These are phyloP conservation scores for Talaromyces proteolyticus DNA, from an alignment of 495 filamentous ascomycete species.

Conservation along the genomic window DNA sequence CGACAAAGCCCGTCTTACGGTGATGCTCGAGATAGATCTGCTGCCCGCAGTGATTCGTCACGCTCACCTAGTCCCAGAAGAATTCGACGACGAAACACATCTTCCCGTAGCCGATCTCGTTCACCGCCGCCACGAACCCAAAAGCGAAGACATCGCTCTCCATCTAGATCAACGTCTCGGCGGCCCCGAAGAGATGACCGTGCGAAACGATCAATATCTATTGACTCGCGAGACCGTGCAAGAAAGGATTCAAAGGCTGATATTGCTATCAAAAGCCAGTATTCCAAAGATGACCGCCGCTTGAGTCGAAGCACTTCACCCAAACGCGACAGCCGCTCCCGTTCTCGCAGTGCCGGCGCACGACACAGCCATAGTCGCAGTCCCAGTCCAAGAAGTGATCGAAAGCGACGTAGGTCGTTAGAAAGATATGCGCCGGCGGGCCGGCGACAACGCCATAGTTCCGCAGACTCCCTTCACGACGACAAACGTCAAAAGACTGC, in stretches of 20 bases:
- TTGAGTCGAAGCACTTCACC: slow-evolving; percentile 36
- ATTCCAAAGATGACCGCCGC: slow-evolving; percentile 28
- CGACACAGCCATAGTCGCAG: slow-evolving; percentile 22
- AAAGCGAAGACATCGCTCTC: slow-evolving; percentile 24
- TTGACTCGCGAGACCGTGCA: slow-evolving; percentile 6
- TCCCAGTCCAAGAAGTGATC: slow-evolving; percentile 29
- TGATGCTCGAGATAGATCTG: slow-evolving; percentile 47
- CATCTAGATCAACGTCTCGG: slow-evolving; percentile 35
- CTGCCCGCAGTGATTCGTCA: slow-evolving; percentile 42
- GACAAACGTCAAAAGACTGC: background rate
- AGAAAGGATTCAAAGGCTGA: slow-evolving; percentile 26
- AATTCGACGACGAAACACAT: slow-evolving; percentile 35
- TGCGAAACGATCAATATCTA: slow-evolving; percentile 37
- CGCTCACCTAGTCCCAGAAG: slow-evolving; percentile 61
- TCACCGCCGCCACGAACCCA: slow-evolving; percentile 24
- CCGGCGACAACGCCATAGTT: slow-evolving; percentile 43
- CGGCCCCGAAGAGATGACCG: slow-evolving; percentile 17
- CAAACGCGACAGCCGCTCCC: slow-evolving; percentile 33
- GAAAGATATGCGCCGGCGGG: slow-evolving; percentile 45
- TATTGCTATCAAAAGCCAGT: slow-evolving; percentile 40
- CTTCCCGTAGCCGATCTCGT: slow-evolving; percentile 41
- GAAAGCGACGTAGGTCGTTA: slow-evolving; percentile 45
- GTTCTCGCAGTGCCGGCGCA: slow-evolving; percentile 26
- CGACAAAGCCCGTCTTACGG: slow-evolving; percentile 39
- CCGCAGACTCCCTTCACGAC: slow-evolving; percentile 41